phyloP scores from a whole-genome alignment of 2,329 filamentous ascomycete genomes.

The Myotisia sp. region DNA sequence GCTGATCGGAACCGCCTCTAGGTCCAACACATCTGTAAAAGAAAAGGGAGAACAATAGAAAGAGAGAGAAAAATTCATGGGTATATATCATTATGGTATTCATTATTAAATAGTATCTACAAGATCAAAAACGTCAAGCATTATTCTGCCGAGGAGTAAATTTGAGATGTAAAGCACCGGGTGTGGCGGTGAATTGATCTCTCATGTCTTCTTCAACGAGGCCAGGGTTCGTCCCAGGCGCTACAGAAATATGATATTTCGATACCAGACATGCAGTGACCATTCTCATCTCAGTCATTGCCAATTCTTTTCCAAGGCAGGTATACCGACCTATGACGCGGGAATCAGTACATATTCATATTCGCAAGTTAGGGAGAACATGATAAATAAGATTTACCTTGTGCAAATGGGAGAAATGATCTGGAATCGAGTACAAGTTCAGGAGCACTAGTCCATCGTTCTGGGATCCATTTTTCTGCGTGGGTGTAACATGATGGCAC shows the following conservation, averaged over 20 bases:
- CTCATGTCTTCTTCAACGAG: neutral
- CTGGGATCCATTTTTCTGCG: conserved; percentile 15
- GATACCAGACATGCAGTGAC: conserved; percentile 13
- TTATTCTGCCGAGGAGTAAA: neutral
- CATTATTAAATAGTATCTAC: no score
- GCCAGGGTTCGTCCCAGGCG: conserved; percentile 5
- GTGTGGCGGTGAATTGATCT: conserved; percentile 2
- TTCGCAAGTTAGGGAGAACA: no score
- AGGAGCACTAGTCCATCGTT: conserved; percentile 15
- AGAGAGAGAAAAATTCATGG: no score
- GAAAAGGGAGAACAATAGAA: no score
- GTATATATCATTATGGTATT: neutral
- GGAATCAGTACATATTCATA: no score
- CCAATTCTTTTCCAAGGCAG: conserved; percentile 16
- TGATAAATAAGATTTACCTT: conserved; percentile 7
- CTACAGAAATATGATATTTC: conserved; percentile 10
- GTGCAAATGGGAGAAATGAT: conserved; percentile 14
- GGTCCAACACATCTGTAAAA: no score
- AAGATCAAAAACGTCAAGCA: neutral
- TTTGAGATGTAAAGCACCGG: neutral
- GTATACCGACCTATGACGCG: conserved; percentile 12
- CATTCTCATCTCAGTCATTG: conserved; percentile 17
- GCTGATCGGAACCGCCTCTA: no score
- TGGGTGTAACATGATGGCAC: conserved; percentile 1
- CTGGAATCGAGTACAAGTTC: conserved; percentile 13